A percentile compares a stretch with the other conserved stretches of the same genome.
Conservation (phyloP, 257 asterid species). For the Echium plantagineum region DNA sequence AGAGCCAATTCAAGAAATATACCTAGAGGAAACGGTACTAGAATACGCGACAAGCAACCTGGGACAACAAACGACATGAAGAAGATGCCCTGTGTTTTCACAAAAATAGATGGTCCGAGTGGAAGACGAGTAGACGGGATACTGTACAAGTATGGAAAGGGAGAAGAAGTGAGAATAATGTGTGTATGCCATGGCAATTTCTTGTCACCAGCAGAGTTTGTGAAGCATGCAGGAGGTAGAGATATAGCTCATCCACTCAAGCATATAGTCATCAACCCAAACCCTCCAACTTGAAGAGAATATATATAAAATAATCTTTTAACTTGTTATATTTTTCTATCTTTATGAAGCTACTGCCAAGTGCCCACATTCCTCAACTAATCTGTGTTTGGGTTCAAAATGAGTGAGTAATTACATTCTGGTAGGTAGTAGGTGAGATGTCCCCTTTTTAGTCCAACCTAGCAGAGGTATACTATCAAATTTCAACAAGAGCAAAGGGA, state of each 20-base stretch:
- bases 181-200: slow-evolving; percentile 90
- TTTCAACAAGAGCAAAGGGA: too few relatives aligned
- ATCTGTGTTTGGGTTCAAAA: not conserved
- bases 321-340: slow-evolving; percentile 1
- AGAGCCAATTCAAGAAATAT: slow-evolving; percentile 26
- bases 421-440: too few relatives aligned
- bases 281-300: slow-evolving; percentile 25
- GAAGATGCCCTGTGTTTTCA: slow-evolving; percentile 92
- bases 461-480: too few relatives aligned
- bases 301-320: not conserved
- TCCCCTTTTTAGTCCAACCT: too few relatives aligned
- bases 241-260: slow-evolving; percentile 59
- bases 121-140: slow-evolving; percentile 88
- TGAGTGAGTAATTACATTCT: too few relatives aligned
- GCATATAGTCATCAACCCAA: slow-evolving; percentile 78
- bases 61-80: slow-evolving; percentile 27
- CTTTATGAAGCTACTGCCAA: not conserved
- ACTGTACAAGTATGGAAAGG: slow-evolving; percentile 67
- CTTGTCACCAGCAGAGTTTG: slow-evolving; percentile 78
- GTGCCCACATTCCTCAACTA: slow-evolving; percentile 12
- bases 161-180: slow-evolving; percentile 84
- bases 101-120: slow-evolving; percentile 75
- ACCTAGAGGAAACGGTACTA: slow-evolving; percentile 26
- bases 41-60: slow-evolving; percentile 26
- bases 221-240: slow-evolving; percentile 77